Base-by-base conservation (phyloP, 2,329 filamentous ascomycete species). In the Meredithiella fracta region DNA sequence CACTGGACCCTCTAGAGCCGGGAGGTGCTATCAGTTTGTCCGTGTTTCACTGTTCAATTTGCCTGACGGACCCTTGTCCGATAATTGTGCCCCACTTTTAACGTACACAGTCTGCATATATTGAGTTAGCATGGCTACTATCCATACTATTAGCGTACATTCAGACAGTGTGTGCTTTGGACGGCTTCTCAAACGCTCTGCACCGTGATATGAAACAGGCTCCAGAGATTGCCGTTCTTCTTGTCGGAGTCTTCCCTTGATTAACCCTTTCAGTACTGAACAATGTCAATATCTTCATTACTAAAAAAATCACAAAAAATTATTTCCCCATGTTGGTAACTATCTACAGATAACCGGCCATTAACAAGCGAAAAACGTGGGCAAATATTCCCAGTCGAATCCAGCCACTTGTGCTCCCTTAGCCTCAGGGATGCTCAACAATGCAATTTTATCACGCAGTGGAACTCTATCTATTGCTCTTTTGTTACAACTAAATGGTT, bases 121-220 rank as follows among this genome's bases (percentile, higher is more conserved):
- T 3, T 15, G 1, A 20, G 22, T 55, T 47, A 9, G 23, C 52
- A 58, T 52, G 29, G 54, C 23, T 0, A 8, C 2, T 11, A 2
- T 2, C 1, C 3, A 15, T 22, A 15, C 6, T 38, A 6, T 14
- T 15, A 17, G 0, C 4, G 4, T 7, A 22, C 11, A 38, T 9
- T 9, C n/a, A 15, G 1, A 58, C 56, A 58, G 56, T 55, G 53
- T n/a, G 56, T 49, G 37, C 49, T 55, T 38, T 47, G 56, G 52
- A 34, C 44, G 22, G 44, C 44, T 49, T 49, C 44, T 49, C 17
- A 49, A 49, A 49, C 44, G 22, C 22, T 49, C 17, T 26, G 23
- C 4, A 20, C 42, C 42, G 22, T 49, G 23, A 9, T 9, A 23
- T 49, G 44, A 49, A 49, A 49, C 44, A 22, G 20, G 20, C 40